Evolutionary conservation across 2,329 filamentous ascomycete species (phyloP).

Genomic region (Penicillium sp.): DNA sequence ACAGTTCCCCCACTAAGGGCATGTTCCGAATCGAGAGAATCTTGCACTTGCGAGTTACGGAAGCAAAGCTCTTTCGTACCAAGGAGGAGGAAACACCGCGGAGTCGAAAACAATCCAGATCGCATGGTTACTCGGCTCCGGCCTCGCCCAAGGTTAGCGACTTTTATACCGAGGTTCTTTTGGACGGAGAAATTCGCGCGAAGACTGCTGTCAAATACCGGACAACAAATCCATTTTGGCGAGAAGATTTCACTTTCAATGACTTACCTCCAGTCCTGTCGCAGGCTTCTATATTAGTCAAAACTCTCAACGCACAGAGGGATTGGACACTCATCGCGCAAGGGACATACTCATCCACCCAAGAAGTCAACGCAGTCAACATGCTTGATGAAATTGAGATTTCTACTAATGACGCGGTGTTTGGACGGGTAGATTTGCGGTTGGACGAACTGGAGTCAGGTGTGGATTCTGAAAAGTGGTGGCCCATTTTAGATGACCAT

Average conservation of each 20-base stretch:
- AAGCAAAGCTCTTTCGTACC: conserved; percentile 56
- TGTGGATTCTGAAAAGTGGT: conserved; percentile 84
- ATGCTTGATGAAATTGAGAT: conserved; percentile 49
- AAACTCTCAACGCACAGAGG: conserved; percentile 49
- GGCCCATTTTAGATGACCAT: conserved; percentile 74
- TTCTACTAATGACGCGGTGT: conserved; percentile 47
- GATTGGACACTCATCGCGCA: conserved; percentile 52
- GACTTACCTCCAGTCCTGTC: conserved; percentile 51
- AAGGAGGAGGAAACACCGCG: conserved; percentile 32
- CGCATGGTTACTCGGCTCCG: conserved; percentile 27
- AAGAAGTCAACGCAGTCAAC: conserved; percentile 41
- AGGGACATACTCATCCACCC: conserved; percentile 43
- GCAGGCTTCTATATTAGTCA: conserved; percentile 47
- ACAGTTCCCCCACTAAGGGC: conserved; percentile 47
- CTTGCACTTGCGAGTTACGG: conserved; percentile 60
- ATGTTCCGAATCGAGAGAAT: conserved; percentile 68
- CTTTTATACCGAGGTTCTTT: conserved; percentile 50
- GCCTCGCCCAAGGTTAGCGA: conserved; percentile 35
- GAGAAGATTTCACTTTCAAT: conserved; percentile 49
- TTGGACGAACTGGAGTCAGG: conserved; percentile 75
- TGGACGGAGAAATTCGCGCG: conserved; percentile 50
- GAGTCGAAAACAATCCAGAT: conserved; percentile 35
- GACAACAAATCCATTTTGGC: conserved; percentile 50
- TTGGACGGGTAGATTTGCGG: conserved; percentile 71
- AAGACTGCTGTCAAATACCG: conserved; percentile 50